Percentiles rank a stretch among this genome's conserved stretches.
phyloP scores from a whole-genome alignment of 768 basidiomycete species.

The Pisolithus tinctorius region DNA sequence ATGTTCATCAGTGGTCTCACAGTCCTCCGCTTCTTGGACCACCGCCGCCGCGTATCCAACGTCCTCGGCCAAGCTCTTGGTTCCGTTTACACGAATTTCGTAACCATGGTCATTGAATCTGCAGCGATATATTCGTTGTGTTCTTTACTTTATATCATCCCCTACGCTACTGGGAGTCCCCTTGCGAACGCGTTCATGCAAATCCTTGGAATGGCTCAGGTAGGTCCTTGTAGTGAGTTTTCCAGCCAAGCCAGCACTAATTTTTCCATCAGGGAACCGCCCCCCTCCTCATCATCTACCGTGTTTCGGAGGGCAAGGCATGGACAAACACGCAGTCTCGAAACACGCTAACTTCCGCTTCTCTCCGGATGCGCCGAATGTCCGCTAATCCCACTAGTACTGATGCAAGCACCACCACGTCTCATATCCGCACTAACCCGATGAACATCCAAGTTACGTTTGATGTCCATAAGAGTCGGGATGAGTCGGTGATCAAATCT shows the following conservation, averaged over 20 bases:
- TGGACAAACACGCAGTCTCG: conserved; percentile 26
- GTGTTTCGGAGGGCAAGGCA: conserved; percentile 40
- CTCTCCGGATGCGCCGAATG: conserved; percentile 8
- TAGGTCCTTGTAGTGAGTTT: conserved; percentile 1
- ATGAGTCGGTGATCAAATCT: conserved; percentile 1
- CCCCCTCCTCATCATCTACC: conserved; percentile 41
- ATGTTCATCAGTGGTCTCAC: conserved; percentile 26
- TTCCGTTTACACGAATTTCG: conserved; percentile 24
- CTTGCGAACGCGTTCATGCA: conserved; percentile 24
- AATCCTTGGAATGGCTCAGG: conserved; percentile 25
- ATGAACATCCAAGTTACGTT: conserved; percentile 15
- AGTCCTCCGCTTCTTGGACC: conserved; percentile 25
- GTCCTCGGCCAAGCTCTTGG: conserved; percentile 24
- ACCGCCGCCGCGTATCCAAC: conserved; percentile 18
- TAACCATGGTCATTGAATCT: conserved; percentile 30
- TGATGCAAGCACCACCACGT: neutral
- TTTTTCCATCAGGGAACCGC: conserved; percentile 33
- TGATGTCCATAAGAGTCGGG: conserved; percentile 2
- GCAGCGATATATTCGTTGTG: conserved; percentile 27
- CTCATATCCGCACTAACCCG: conserved; percentile 1
- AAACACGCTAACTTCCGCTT: neutral
- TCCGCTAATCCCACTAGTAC: conserved; percentile 2
- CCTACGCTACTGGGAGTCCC: conserved; percentile 17
- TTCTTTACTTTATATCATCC: conserved; percentile 27
- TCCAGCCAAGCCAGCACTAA: neutral